phyloP scores from a whole-genome alignment of 75 land plant species.

The Cupressus sempervirens region DNA sequence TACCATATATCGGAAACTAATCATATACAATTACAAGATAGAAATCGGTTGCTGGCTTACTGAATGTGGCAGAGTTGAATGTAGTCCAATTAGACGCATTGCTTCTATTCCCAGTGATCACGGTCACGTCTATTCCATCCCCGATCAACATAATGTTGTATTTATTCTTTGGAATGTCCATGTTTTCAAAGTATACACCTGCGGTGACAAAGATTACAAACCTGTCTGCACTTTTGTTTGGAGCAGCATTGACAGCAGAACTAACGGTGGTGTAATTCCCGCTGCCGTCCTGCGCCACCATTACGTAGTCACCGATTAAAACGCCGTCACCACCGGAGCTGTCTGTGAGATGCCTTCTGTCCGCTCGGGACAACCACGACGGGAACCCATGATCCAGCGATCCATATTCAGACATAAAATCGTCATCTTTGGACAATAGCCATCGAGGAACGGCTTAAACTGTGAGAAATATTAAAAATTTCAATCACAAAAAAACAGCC shows the following conservation, averaged over 20 bases:
- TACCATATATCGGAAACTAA: too few species aligned
- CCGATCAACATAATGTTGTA: conserved; percentile 58
- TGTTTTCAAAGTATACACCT: conserved; percentile 41
- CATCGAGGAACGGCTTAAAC: too few species aligned
- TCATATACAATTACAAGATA: too few species aligned
- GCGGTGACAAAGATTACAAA: conserved; percentile 14
- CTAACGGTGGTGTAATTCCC: too few species aligned
- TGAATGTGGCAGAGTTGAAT: conserved; percentile 10
- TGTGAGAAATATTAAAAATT: too few species aligned
- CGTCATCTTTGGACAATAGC: background rate
- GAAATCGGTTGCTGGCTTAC: background rate
- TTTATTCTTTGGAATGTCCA: conserved; percentile 39
- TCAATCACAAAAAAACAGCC: too few species aligned
- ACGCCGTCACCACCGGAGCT: too few species aligned
- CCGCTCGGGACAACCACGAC: conserved; percentile 17
- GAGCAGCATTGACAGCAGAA: conserved; percentile 18
- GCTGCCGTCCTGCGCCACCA: conserved; percentile 20
- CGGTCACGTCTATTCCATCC: conserved; percentile 61
- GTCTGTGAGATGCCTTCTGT: background rate
- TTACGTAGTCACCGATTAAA: too few species aligned
- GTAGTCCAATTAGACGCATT: conserved; percentile 1
- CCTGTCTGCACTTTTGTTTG: conserved; percentile 2
- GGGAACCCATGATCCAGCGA: conserved; percentile 9
- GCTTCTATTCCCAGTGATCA: conserved; percentile 60
- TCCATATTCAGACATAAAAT: background rate